phyloP scores from a whole-genome alignment of 805 yeast genomes.

The Blastobotrys robertii region DNA sequence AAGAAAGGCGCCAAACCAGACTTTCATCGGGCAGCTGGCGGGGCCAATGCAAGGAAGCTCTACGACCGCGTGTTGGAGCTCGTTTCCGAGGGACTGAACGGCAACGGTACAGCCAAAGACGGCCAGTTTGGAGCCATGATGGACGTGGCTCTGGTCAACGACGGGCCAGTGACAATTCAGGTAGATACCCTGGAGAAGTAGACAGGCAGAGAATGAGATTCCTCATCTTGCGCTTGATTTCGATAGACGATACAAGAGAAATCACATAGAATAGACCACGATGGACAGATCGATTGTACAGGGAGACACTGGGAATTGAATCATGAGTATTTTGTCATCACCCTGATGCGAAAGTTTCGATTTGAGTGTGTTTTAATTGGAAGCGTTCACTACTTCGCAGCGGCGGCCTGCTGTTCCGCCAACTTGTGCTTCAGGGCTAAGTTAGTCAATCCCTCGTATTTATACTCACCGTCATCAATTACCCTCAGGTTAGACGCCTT shows the following conservation, averaged over 20 bases:
- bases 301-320: no score
- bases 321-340: no score
- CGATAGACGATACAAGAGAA: no score
- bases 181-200: slow-evolving; percentile 45
- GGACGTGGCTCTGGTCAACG: slow-evolving; percentile 83
- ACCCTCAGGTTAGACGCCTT: slow-evolving; percentile 56
- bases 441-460: background rate
- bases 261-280: no score
- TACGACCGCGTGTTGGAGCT: slow-evolving; percentile 37
- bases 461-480: slow-evolving; percentile 36
- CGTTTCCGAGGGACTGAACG: slow-evolving; percentile 27
- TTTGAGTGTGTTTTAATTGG: no score
- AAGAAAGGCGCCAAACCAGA: slow-evolving; percentile 94
- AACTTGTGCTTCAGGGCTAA: background rate
- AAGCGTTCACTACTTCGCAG: no score
- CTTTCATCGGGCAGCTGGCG: slow-evolving; percentile 86
- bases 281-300: no score
- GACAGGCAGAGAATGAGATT: no score
- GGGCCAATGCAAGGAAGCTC: slow-evolving; percentile 41
- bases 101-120: slow-evolving; percentile 61
- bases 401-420: background rate
- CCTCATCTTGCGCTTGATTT: no score
- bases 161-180: slow-evolving; percentile 86
- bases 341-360: no score
- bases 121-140: slow-evolving; percentile 96